These are phyloP conservation scores for Erodium trifolium DNA, from an alignment of 441 rosid genomes.

Conservation along the genomic window DNA sequence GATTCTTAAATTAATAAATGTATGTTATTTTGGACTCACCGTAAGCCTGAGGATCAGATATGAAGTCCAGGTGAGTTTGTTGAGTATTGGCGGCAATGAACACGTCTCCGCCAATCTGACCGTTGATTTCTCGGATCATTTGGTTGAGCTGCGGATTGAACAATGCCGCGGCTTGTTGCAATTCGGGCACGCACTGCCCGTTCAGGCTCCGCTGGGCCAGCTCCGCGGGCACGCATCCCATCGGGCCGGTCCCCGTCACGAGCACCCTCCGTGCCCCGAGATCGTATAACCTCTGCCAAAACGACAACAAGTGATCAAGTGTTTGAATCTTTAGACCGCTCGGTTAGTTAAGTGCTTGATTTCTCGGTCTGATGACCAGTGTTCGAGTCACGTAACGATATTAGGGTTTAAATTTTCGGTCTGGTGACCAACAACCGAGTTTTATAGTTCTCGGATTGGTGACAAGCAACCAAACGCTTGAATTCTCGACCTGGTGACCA, in stretches of 20 bases:
- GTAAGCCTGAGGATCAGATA: neutral
- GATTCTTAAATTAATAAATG: too few relatives aligned
- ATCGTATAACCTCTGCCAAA: neutral
- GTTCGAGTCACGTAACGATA: too few relatives aligned
- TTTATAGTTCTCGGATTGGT: too few relatives aligned
- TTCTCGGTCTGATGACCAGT: too few relatives aligned
- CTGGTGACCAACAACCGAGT: too few relatives aligned
- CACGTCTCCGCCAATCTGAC: neutral
- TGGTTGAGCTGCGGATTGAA: neutral
- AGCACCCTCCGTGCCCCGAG: neutral
- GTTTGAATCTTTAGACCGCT: too few relatives aligned
- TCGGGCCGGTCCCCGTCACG: neutral
- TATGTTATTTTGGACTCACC: neutral
- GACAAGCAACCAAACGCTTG: too few relatives aligned
- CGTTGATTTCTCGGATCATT: neutral
- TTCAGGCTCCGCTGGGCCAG: neutral
- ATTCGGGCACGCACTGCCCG: constrained; percentile 1
- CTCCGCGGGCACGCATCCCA: neutral
- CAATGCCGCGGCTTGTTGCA: neutral
- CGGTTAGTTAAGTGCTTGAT: too few relatives aligned
- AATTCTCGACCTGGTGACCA: too few relatives aligned
- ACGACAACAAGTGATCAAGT: too few relatives aligned
- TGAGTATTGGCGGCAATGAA: neutral
- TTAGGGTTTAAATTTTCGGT: too few relatives aligned
- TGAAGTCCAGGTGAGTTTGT: neutral